Base-by-base conservation (phyloP, 108 stramenopile genomes). In the Schizochytrium sp. region DNA sequence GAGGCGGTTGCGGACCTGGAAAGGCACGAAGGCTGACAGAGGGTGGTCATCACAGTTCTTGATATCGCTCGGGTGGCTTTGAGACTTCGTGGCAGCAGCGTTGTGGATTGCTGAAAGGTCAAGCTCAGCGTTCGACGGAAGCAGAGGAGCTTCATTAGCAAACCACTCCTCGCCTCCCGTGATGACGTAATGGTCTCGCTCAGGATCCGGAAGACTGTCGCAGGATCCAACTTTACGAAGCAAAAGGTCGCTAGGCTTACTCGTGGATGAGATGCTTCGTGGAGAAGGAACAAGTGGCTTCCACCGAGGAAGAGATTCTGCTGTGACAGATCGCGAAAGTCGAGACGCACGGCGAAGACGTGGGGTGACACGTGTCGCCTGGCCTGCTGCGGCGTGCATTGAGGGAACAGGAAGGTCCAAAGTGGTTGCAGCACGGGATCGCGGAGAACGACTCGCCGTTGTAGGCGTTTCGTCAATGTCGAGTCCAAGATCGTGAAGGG, bases 21-120 rank as follows among this genome's bases (percentile, higher is more conserved):
- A 83, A 83, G 76, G 76, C 8, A 83, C 76, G 55, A 83, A 83
- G 50, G 45, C 47, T 28, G 47, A 10, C 2, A 83, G 76, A 10
- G 76, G 76, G 55, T 83, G 64, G 42, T 69, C 64, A 38, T 69
- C 64, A 44, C 64, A 3, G 42, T 38, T 15, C 64, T 69, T 69
- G 64, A 7, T 7, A 5, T 7, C 15, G 40, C 5, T 44, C 28
- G 64, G 8, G 28, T 38, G 15, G 15, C 64, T 15, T 15, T 44
- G 64, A 44, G 64, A 38, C 28, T 15, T 69, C 28, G 64, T 69
- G 12, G 15, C 64, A 7, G 64, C 64, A 7, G 64, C 64, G 64
- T 69, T 69, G 64, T 69, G 64, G 64, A 69, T 69, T 38, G 64
- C 64, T 8, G 64, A 69, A 44, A 69, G 64, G 28, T 69, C 64